phyloP scores from a whole-genome alignment of 2,329 filamentous ascomycete species.

The Fusarium phyllophilum region DNA sequence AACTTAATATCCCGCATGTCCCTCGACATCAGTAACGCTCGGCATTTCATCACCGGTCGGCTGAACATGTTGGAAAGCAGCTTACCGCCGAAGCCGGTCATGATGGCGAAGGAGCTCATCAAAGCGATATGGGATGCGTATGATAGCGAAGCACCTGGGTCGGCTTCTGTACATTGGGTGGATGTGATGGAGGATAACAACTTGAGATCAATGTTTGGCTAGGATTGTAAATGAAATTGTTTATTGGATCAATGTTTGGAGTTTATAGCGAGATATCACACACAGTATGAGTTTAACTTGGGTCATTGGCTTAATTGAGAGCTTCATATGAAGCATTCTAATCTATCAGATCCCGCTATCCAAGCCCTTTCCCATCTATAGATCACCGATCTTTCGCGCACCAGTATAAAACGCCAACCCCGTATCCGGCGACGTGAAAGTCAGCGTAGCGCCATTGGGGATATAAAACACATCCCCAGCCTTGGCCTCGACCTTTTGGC shows the following conservation, averaged over 20 bases:
- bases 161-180: conserved; percentile 53
- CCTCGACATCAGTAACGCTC: conserved; percentile 52
- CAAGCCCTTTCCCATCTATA: conserved; percentile 21
- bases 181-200: conserved; percentile 54
- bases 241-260: conserved; percentile 33
- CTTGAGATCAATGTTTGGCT: conserved; percentile 49
- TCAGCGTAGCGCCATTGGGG: conserved; percentile 72
- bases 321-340: conserved; percentile 15
- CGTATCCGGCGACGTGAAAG: conserved; percentile 70
- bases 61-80: conserved; percentile 52
- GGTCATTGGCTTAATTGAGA: background rate
- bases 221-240: background rate
- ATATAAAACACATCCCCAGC: conserved; percentile 76
- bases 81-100: conserved; percentile 54
- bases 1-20: conserved; percentile 42
- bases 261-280: background rate
- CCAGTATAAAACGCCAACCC: conserved; percentile 69
- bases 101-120: conserved; percentile 54
- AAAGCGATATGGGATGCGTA: conserved; percentile 56
- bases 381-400: conserved; percentile 50
- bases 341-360: conserved; percentile 26
- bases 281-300: background rate
- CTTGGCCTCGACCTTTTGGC: conserved; percentile 66
- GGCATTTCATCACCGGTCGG: conserved; percentile 52
- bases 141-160: conserved; percentile 49